Evolutionary conservation across 2,329 filamentous ascomycete genomes (phyloP).

Genomic region (Ascomycota sp.): DNA sequence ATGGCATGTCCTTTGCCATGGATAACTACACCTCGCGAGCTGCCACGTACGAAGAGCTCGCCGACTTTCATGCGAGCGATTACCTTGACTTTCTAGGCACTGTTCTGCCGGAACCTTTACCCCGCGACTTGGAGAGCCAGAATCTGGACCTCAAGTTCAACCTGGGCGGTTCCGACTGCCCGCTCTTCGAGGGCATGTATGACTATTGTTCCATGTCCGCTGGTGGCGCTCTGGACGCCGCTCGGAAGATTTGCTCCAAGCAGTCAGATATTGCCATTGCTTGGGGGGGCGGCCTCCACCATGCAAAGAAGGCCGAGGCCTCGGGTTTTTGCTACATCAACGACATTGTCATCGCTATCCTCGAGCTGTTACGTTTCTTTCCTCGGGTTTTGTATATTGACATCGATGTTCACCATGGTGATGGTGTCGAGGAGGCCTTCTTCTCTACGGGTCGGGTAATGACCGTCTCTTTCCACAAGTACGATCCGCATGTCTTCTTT

Average conservation of each 20-base stretch:
- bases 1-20: slow-evolving; percentile 94
- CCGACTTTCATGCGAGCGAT: slow-evolving; percentile 67
- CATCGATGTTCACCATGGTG: slow-evolving; percentile 81
- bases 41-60: slow-evolving; percentile 74
- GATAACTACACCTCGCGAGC: slow-evolving; percentile 73
- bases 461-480: slow-evolving; percentile 93
- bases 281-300: slow-evolving; percentile 91
- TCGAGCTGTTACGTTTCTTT: slow-evolving; percentile 65
- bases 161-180: slow-evolving; percentile 78
- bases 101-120: slow-evolving; percentile 42
- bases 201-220: slow-evolving; percentile 90
- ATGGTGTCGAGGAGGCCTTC: slow-evolving; percentile 81
- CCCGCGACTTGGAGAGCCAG: slow-evolving; percentile 43
- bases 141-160: slow-evolving; percentile 57
- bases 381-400: slow-evolving; percentile 86
- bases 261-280: slow-evolving; percentile 93
- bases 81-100: slow-evolving; percentile 78
- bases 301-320: slow-evolving; percentile 85
- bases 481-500: slow-evolving; percentile 67
- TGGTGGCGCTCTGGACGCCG: slow-evolving; percentile 76
- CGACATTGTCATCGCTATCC: slow-evolving; percentile 85
- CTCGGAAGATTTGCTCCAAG: slow-evolving; percentile 65
- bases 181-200: slow-evolving; percentile 87
- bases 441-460: slow-evolving; percentile 78
- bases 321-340: slow-evolving; percentile 98